These are phyloP conservation scores for Isoetes engelmannii DNA, from an alignment of 83 land plant species.

Conservation along the genomic window DNA sequence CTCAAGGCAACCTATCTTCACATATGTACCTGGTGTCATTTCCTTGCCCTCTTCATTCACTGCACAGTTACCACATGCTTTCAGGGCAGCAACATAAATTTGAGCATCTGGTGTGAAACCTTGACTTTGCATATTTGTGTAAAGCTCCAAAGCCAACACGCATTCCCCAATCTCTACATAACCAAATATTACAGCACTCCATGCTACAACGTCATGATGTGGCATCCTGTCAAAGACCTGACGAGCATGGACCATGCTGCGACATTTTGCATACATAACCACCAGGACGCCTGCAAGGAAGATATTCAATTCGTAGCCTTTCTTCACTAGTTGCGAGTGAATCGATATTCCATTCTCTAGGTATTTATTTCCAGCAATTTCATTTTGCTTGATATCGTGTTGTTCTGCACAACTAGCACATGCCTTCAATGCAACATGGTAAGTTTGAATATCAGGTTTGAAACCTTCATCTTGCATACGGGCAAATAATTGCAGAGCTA, in stretches of 20 bases:
- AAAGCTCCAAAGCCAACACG: not conserved
- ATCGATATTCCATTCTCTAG: not conserved
- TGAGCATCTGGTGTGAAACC: too few relatives aligned
- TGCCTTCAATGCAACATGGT: not conserved
- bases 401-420: not conserved
- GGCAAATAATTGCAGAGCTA: not conserved
- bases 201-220: not conserved
- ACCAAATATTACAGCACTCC: not conserved
- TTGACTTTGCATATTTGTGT: not conserved
- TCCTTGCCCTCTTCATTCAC: not conserved
- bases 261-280: too few relatives aligned
- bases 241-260: not conserved
- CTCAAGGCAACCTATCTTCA: too few relatives aligned
- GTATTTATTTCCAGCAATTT: not conserved
- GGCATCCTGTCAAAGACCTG: slow-evolving; percentile 2
- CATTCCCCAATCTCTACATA: not conserved
- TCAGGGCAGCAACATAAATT: too few relatives aligned
- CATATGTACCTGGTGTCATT: not conserved
- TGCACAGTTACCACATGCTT: not conserved
- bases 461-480: not conserved
- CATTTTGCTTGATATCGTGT: not conserved
- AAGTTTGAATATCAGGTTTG: not conserved
- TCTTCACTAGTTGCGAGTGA: not conserved
- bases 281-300: not conserved
- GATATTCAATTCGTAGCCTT: not conserved